phyloP scores from a whole-genome alignment of 257 asterid genomes.

The Avicennia marina region DNA sequence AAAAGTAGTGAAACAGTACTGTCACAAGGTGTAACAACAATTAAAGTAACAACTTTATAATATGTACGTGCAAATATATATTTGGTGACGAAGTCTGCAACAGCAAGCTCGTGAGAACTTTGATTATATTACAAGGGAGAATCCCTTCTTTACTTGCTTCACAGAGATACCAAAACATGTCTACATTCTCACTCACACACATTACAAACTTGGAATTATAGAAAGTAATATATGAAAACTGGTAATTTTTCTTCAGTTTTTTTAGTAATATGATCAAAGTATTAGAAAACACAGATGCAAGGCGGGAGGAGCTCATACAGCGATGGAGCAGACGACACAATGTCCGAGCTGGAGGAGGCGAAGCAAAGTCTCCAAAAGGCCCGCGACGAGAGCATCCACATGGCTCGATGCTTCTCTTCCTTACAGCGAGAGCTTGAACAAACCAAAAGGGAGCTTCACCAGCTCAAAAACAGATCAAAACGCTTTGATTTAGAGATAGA shows the following conservation, averaged over 20 bases:
- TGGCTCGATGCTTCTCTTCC: conserved; percentile 57
- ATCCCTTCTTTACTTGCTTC: not conserved
- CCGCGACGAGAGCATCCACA: conserved; percentile 44
- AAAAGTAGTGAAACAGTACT: too few species aligned
- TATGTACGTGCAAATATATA: too few species aligned
- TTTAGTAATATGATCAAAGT: too few species aligned
- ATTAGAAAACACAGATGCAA: conserved; percentile 37
- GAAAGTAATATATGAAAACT: too few species aligned
- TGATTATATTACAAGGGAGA: not conserved
- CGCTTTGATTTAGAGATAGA: conserved; percentile 28
- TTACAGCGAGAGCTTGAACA: conserved; percentile 62
- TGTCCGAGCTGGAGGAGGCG: conserved; percentile 56
- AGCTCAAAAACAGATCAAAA: conserved; percentile 21
- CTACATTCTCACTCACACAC: too few species aligned
- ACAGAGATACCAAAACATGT: too few species aligned
- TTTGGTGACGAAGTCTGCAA: too few species aligned
- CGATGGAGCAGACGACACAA: not conserved
- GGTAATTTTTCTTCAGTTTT: too few species aligned
- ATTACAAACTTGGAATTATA: too few species aligned
- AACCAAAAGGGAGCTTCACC: conserved; percentile 57
- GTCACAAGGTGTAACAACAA: too few species aligned
- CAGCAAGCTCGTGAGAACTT: not conserved
- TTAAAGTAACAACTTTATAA: too few species aligned
- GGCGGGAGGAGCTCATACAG: conserved; percentile 23
- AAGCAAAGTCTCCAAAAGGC: conserved; percentile 67